A percentile compares a stretch with the other conserved stretches of the same genome.
Conservation (phyloP, 495 filamentous ascomycete species). For the Clohesyomyces aquaticus region DNA sequence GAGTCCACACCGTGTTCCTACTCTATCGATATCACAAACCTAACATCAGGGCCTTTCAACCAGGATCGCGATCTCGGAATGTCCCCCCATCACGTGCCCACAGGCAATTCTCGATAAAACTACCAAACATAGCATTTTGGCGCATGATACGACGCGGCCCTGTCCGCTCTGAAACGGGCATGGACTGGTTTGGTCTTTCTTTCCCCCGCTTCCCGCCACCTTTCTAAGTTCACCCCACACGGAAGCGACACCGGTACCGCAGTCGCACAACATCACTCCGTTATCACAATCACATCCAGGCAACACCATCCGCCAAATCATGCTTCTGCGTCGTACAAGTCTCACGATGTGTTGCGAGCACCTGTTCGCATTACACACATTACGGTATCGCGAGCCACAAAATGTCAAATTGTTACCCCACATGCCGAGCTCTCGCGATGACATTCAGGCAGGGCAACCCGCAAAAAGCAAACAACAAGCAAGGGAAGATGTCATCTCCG, state of each 20-base stretch:
- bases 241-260: not conserved
- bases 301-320: slow-evolving; percentile 10
- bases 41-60: too few relatives aligned
- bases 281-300: slow-evolving; percentile 29
- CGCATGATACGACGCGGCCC: not conserved
- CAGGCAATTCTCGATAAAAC: too few relatives aligned
- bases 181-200: too few relatives aligned
- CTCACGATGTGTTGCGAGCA: not conserved
- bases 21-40: too few relatives aligned
- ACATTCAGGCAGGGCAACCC: too few relatives aligned
- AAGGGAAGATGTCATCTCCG: too few relatives aligned
- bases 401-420: too few relatives aligned
- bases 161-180: not conserved
- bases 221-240: not conserved
- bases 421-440: too few relatives aligned
- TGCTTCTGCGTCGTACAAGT: slow-evolving; percentile 18
- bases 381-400: not conserved
- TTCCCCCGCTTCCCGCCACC: too few relatives aligned
- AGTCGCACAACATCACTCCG: not conserved
- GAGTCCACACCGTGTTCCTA: too few relatives aligned
- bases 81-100: too few relatives aligned
- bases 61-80: not conserved
- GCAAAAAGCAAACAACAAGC: too few relatives aligned
- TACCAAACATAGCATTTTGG: not conserved
- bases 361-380: not conserved